Conservation (phyloP, 192 early-diverging fungal genomes). For the Allomyces javanicus region DNA sequence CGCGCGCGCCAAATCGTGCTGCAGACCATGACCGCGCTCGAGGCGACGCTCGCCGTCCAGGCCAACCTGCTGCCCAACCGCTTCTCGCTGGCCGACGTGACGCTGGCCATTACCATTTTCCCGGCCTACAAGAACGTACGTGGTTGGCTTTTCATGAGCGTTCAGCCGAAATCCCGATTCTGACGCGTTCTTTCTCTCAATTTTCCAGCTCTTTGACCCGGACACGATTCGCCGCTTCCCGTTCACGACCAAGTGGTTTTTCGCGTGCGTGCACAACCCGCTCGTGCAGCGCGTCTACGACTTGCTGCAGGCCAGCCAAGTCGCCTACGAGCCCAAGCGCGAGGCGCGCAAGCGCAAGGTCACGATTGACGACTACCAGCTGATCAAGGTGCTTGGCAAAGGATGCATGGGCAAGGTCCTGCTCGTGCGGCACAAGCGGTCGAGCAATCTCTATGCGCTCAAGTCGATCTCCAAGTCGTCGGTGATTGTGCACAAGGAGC, state of each 20-base stretch:
- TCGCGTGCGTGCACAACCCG: background rate
- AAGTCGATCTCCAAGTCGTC: conserved; percentile 34
- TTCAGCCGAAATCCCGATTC: background rate
- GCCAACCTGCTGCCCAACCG: background rate
- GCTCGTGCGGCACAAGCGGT: conserved; percentile 18
- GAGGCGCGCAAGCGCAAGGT: conserved; percentile 5
- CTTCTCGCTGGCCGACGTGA: background rate
- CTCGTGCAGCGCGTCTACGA: background rate
- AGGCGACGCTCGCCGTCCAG: background rate
- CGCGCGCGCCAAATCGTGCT: background rate
- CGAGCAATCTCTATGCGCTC: conserved; percentile 25
- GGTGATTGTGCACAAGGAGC: conserved; percentile 10
- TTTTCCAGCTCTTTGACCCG: background rate
- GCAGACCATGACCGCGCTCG: background rate
- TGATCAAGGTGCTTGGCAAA: conserved; percentile 34
- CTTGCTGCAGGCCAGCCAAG: background rate
- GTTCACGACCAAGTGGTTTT: background rate
- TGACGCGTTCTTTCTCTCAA: background rate
- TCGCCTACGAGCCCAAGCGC: background rate
- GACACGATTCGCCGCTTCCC: background rate
- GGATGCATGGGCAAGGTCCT: conserved; percentile 41
- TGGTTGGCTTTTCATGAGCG: too few relatives aligned
- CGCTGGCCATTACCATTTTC: background rate
- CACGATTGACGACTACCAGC: conserved; percentile 22
- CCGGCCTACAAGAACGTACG: background rate